Evolutionary conservation across 208 protist genomes (phyloP).

Genomic region (Porcisia deanei): DNA sequence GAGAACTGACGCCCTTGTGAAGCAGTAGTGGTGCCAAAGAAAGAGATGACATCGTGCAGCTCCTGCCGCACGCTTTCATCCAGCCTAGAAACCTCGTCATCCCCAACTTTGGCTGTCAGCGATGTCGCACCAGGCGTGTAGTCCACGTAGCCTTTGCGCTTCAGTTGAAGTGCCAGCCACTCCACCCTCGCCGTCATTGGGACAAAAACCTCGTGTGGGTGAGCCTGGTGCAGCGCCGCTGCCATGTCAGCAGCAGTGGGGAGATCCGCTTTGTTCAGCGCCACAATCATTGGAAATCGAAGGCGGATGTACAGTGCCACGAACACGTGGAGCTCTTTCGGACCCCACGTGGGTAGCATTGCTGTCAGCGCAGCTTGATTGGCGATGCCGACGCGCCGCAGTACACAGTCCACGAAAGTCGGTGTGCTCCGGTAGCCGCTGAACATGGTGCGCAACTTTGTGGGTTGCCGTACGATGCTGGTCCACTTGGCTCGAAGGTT

Average conservation of each 20-base stretch:
- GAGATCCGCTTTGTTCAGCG: slow-evolving; percentile 93
- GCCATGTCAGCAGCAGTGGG: slow-evolving; percentile 45
- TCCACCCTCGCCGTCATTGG: slow-evolving; percentile 81
- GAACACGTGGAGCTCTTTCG: slow-evolving; percentile 84
- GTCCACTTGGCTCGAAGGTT: slow-evolving; percentile 90
- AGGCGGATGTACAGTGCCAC: slow-evolving; percentile 89
- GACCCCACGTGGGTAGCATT: slow-evolving; percentile 54
- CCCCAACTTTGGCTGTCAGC: slow-evolving; percentile 19
- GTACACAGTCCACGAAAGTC: slow-evolving; percentile 67
- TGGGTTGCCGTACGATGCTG: slow-evolving; percentile 59
- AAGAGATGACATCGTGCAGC: slow-evolving; percentile 31
- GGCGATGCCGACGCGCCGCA: slow-evolving; percentile 56
- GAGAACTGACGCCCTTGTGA: neutral
- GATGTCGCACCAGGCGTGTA: slow-evolving; percentile 59
- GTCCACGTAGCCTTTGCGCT: slow-evolving; percentile 47
- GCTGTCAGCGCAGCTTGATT: slow-evolving; percentile 39
- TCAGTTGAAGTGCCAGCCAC: slow-evolving; percentile 70
- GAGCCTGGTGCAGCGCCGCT: slow-evolving; percentile 42
- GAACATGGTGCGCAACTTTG: slow-evolving; percentile 90
- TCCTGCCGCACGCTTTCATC: slow-evolving; percentile 31
- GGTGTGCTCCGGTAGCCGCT: slow-evolving; percentile 88
- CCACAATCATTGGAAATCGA: slow-evolving; percentile 92
- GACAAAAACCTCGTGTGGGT: slow-evolving; percentile 77
- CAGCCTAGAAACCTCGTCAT: slow-evolving; percentile 20
- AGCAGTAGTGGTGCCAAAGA: slow-evolving; percentile 27